Percentiles rank a stretch among this genome's conserved stretches.
Evolutionary conservation across 371 early-diverging fungal species (phyloP).

Genomic region (Mucor piriformis): DNA sequence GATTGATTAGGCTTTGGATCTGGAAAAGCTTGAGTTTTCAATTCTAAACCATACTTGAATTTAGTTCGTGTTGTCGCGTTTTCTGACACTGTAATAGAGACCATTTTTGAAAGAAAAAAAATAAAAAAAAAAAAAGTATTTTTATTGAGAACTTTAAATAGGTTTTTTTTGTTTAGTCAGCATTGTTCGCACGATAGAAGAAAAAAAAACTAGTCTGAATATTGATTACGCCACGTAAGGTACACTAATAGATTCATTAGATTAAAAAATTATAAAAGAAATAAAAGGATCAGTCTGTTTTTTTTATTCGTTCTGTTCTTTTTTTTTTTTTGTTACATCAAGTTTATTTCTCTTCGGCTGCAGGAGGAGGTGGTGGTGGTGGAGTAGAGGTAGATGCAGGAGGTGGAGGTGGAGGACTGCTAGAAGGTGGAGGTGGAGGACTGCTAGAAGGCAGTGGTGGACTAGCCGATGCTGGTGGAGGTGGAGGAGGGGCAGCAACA

Average conservation of each 20-base stretch:
- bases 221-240: too few species aligned
- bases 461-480: constrained; percentile 13
- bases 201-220: too few species aligned
- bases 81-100: constrained; percentile 22
- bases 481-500: constrained; percentile 18
- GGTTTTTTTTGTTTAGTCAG: neutral
- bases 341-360: neutral
- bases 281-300: constrained; percentile 2
- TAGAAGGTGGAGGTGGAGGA: constrained; percentile 24
- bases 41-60: constrained; percentile 34
- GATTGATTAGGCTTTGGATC: constrained; percentile 34
- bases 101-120: constrained; percentile 23
- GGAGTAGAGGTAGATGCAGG: constrained; percentile 17
- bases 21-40: constrained; percentile 12
- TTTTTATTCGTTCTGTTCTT: neutral
- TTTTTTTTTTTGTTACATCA: constrained; percentile 1
- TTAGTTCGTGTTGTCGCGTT: constrained; percentile 16
- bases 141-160: constrained; percentile 7
- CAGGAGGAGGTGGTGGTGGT: constrained; percentile 15
- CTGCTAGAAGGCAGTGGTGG: constrained; percentile 9
- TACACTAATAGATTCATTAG: too few species aligned
- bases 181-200: constrained; percentile 1
- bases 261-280: too few species aligned
- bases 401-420: constrained; percentile 11
- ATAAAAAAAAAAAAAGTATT: constrained; percentile 1